Conservation (phyloP, 2,329 filamentous ascomycete species). For the Ceratocystis albifundus region DNA sequence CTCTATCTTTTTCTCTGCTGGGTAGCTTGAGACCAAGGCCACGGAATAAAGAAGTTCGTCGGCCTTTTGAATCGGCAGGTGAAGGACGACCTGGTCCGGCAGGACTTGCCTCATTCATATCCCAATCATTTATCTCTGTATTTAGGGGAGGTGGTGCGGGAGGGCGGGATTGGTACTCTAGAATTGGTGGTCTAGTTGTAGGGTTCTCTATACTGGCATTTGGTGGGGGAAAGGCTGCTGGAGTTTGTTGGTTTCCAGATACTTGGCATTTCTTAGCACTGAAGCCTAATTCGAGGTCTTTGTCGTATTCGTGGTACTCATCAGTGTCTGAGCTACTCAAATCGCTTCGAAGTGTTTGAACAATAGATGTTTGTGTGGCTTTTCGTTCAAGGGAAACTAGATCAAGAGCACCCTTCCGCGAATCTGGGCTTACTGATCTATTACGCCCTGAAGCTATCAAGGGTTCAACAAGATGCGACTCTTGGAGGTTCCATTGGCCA, state of each 20-base stretch:
- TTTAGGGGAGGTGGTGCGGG: not conserved
- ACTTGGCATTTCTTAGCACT: not conserved
- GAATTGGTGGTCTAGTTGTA: not conserved
- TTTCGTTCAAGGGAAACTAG: not conserved
- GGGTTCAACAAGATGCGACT: constrained; percentile 20
- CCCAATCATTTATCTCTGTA: constrained; percentile 6
- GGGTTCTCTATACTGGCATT: not conserved
- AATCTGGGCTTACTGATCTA: constrained; percentile 15
- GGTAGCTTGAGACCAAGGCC: constrained; percentile 15
- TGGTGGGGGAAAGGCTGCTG: not conserved
- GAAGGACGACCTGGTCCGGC: not conserved
- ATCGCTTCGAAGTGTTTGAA: not conserved
- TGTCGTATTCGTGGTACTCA: not conserved
- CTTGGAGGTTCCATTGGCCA: constrained; percentile 17
- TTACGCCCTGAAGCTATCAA: constrained; percentile 9
- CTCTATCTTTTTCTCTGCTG: not conserved
- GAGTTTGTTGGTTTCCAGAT: not conserved
- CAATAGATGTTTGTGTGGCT: not conserved
- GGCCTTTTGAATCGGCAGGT: not conserved
- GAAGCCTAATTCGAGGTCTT: not conserved
- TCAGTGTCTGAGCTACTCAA: constrained; percentile 4
- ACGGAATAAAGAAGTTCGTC: constrained; percentile 7
- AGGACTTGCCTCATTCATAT: not conserved
- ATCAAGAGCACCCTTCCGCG: not conserved
- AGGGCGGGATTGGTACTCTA: not conserved